Evolutionary conservation across 495 filamentous ascomycete genomes (phyloP).

Genomic region (Apiosordaria backusii): DNA sequence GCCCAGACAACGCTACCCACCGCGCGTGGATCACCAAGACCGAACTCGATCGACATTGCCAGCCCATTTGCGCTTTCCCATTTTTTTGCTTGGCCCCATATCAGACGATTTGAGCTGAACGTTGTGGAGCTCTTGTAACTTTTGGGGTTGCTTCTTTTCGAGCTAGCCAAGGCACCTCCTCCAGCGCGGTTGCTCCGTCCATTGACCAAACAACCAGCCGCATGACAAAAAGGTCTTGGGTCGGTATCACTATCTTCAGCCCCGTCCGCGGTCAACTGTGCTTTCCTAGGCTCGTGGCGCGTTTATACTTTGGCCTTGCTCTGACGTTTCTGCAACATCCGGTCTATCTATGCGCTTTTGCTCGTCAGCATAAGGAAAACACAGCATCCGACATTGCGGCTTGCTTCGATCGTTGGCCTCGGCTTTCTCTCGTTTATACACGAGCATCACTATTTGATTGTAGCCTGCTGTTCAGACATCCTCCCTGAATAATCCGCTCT

Average conservation of each 20-base stretch:
- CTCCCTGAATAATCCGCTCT: background rate
- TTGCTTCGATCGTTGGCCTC: background rate
- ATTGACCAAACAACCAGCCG: background rate
- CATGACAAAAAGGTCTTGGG: too few species aligned
- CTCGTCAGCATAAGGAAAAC: background rate
- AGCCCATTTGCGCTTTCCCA: background rate
- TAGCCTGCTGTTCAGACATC: background rate
- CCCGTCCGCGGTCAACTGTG: too few species aligned
- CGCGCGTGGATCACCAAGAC: background rate
- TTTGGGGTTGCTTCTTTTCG: background rate
- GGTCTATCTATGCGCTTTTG: background rate
- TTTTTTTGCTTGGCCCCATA: background rate
- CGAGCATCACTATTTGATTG: background rate
- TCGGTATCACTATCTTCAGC: too few species aligned
- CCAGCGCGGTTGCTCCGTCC: background rate
- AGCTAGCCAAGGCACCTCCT: background rate
- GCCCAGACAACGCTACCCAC: background rate
- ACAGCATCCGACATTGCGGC: background rate
- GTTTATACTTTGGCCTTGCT: background rate
- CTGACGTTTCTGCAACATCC: background rate
- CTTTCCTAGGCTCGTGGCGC: background rate
- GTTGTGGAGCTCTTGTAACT: background rate
- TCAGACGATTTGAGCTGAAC: background rate
- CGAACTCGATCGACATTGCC: background rate
- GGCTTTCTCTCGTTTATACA: background rate